Evolutionary conservation across 768 basidiomycete species (phyloP).

Genomic region (Panellus pusillus): DNA sequence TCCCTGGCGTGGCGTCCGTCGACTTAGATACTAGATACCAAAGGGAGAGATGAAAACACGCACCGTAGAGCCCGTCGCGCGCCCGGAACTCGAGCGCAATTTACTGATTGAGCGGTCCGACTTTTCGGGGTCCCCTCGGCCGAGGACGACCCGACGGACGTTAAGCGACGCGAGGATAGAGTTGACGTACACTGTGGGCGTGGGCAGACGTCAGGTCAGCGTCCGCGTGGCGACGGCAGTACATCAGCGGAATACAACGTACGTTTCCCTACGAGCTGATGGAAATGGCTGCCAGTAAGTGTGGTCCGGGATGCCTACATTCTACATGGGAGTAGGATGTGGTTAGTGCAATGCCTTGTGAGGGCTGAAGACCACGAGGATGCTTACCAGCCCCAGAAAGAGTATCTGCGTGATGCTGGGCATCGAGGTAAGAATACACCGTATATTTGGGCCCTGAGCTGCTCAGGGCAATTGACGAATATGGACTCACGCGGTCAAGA

Average conservation of each 20-base stretch:
- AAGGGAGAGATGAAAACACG: neutral
- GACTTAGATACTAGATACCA: too few species aligned
- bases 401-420: constrained; percentile 8
- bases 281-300: constrained; percentile 16
- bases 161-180: constrained; percentile 11
- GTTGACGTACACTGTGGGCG: constrained; percentile 10
- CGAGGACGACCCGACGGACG: neutral
- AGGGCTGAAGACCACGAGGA: neutral
- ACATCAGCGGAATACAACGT: neutral
- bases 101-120: neutral
- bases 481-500: constrained; percentile 8
- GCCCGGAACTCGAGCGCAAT: too few species aligned
- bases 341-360: neutral
- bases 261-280: constrained; percentile 13
- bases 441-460: too few species aligned
- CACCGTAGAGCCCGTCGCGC: constrained; percentile 4
- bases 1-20: neutral
- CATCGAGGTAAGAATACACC: too few species aligned
- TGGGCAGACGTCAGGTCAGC: neutral
- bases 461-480: neutral
- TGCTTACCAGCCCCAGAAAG: constrained; percentile 7
- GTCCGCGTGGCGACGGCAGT: too few species aligned
- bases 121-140: constrained; percentile 2
- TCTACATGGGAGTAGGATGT: neutral
- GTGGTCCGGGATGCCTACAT: constrained; percentile 1